Conservation (phyloP, 116 monocot genomes). For the Cymodocea nodosa region DNA sequence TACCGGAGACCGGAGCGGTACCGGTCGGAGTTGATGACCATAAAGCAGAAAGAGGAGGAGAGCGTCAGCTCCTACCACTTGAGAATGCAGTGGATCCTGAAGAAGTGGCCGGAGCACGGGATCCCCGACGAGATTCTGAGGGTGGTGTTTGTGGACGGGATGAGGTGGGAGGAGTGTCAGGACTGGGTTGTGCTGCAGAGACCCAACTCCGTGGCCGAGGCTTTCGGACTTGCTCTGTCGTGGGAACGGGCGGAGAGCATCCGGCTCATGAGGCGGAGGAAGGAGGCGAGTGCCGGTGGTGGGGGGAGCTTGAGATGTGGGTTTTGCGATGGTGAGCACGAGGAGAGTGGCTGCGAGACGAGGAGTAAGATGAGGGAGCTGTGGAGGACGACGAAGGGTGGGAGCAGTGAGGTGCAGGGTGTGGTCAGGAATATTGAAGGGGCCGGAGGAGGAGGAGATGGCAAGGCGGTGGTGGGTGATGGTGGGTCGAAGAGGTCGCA, state of each 20-base stretch:
- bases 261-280: conserved; percentile 9
- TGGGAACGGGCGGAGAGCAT: conserved; percentile 39
- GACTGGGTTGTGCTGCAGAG: conserved; percentile 44
- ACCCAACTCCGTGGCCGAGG: conserved; percentile 44
- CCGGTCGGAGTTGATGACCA: conserved; percentile 26
- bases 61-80: conserved; percentile 36
- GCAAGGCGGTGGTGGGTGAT: not conserved
- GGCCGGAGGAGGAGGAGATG: conserved; percentile 4
- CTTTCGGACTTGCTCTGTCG: conserved; percentile 28
- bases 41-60: conserved; percentile 41
- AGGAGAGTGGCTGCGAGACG: conserved; percentile 40
- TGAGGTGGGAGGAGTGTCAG: conserved; percentile 37
- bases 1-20: conserved; percentile 31
- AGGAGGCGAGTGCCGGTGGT: not conserved
- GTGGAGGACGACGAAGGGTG: conserved; percentile 21
- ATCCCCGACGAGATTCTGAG: conserved; percentile 37
- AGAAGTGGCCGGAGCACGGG: conserved; percentile 55
- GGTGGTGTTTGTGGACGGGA: conserved; percentile 52
- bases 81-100: conserved; percentile 49
- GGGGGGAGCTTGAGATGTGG: conserved; percentile 24
- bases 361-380: conserved; percentile 51
- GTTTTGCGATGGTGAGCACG: conserved; percentile 53
- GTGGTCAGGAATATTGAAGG: not conserved
- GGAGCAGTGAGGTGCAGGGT: not conserved
- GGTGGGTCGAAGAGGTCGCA: conserved; percentile 16